phyloP scores from a whole-genome alignment of 257 asterid genomes.

The Salvia splendens region DNA sequence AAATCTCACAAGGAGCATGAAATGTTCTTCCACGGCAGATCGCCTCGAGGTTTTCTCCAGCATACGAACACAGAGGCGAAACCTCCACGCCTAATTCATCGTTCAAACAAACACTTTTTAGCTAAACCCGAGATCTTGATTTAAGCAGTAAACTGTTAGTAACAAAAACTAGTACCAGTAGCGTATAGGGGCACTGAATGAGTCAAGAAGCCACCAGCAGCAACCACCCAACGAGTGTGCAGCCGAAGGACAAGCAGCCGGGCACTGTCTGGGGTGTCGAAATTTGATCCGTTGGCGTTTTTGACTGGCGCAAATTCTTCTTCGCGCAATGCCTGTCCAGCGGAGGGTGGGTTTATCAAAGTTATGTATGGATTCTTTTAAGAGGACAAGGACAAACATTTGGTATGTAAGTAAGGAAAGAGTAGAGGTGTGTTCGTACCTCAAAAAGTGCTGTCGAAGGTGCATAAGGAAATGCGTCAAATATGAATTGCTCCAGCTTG shows the following conservation, averaged over 20 bases:
- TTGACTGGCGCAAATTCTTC: conserved; percentile 99
- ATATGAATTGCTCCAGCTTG: conserved; percentile 92
- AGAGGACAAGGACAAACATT: not conserved
- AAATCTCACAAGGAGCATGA: conserved; percentile 95
- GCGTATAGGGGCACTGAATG: conserved; percentile 91
- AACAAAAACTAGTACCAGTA: conserved; percentile 49
- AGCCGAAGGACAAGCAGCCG: conserved; percentile 84
- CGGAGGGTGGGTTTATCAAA: not conserved
- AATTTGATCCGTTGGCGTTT: conserved; percentile 87
- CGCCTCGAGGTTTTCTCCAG: conserved; percentile 93
- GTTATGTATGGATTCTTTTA: not conserved
- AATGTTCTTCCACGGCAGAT: conserved; percentile 93
- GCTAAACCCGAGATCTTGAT: not conserved
- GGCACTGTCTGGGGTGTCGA: conserved; percentile 96
- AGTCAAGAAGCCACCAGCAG: conserved; percentile 98
- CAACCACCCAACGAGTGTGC: conserved; percentile 94
- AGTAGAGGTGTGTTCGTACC: conserved; percentile 45
- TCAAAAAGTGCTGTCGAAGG: conserved; percentile 91
- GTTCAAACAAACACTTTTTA: not conserved
- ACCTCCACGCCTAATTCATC: conserved; percentile 79
- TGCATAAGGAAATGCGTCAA: conserved; percentile 95
- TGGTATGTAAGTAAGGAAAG: not conserved
- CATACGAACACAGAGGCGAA: conserved; percentile 89
- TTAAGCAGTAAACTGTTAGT: conserved; percentile 5
- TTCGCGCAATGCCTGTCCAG: conserved; percentile 67